Evolutionary conservation across 805 yeast genomes (phyloP).

Genomic region (Maudiozyma serrabonitensis): DNA sequence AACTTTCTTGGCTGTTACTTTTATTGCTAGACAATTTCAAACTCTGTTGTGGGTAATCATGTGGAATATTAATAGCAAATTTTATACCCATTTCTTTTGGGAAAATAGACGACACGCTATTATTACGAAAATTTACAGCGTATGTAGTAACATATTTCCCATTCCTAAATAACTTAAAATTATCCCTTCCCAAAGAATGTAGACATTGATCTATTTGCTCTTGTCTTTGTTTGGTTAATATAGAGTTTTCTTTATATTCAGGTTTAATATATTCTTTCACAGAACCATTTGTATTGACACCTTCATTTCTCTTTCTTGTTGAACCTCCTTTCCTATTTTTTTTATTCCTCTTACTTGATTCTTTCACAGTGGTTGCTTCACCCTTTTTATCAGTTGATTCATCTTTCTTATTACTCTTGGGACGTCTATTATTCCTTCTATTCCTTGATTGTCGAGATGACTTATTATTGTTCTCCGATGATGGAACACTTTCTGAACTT

Average conservation of each 20-base stretch:
- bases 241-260: neutral
- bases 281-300: neutral
- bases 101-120: neutral
- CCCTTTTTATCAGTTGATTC: too few relatives aligned
- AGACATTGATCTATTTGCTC: slow-evolving; percentile 14
- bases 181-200: slow-evolving; percentile 9
- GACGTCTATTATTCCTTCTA: too few relatives aligned
- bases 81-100: slow-evolving; percentile 6
- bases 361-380: neutral
- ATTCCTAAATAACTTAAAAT: slow-evolving; percentile 16
- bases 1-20: slow-evolving; percentile 4
- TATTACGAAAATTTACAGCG: slow-evolving; percentile 6
- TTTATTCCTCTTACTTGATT: neutral
- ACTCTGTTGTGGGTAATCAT: slow-evolving; percentile 19
- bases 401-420: too few relatives aligned
- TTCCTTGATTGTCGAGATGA: too few relatives aligned
- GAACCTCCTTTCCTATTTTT: neutral
- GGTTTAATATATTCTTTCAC: neutral
- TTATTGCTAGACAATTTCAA: slow-evolving; percentile 10
- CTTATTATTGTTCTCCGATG: too few relatives aligned
- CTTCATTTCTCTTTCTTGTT: neutral
- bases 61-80: slow-evolving; percentile 14
- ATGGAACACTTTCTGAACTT: too few relatives aligned
- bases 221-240: slow-evolving; percentile 4
- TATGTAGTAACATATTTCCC: slow-evolving; percentile 17